Conservation (phyloP, 768 basidiomycete genomes). For the Tricholoma terreum region DNA sequence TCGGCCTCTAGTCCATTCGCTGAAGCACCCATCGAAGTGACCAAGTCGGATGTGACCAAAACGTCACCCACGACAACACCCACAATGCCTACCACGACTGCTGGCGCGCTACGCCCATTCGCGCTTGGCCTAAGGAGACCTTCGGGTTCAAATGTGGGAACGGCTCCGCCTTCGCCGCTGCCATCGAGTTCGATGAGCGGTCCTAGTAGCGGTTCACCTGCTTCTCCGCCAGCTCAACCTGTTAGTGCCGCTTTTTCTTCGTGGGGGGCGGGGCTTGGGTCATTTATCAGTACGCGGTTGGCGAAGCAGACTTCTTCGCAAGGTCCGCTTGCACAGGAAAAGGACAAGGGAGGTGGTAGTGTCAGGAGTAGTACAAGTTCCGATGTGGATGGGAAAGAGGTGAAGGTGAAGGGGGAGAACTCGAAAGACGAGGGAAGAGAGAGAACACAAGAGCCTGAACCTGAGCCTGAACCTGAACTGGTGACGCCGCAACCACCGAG, state of each 20-base stretch:
- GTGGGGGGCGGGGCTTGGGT: constrained; percentile 19
- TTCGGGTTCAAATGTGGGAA: not conserved
- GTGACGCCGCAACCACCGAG: constrained; percentile 12
- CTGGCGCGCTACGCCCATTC: constrained; percentile 13
- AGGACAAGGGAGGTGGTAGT: constrained; percentile 2
- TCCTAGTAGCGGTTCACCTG: not conserved
- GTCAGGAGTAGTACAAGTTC: not conserved
- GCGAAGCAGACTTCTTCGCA: constrained; percentile 8
- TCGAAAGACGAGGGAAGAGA: constrained; percentile 2
- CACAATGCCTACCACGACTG: constrained; percentile 5
- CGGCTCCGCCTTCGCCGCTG: not conserved
- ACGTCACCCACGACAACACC: not conserved
- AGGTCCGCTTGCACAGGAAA: not conserved
- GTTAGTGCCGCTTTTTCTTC: constrained; percentile 5
- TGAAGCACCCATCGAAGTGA: constrained; percentile 32
- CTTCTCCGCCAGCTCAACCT: constrained; percentile 8
- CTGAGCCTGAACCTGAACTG: not conserved
- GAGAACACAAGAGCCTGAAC: not conserved
- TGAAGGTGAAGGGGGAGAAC: constrained; percentile 7
- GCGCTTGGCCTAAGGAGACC: constrained; percentile 10
- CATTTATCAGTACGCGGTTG: constrained; percentile 18
- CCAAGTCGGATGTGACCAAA: constrained; percentile 27
- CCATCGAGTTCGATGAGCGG: not conserved
- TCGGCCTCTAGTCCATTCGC: constrained; percentile 25
- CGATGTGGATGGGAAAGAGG: not conserved